Percentiles rank a stretch among this genome's conserved stretches.
Conservation (phyloP, 441 rosid species). For the Capsella rubella region DNA sequence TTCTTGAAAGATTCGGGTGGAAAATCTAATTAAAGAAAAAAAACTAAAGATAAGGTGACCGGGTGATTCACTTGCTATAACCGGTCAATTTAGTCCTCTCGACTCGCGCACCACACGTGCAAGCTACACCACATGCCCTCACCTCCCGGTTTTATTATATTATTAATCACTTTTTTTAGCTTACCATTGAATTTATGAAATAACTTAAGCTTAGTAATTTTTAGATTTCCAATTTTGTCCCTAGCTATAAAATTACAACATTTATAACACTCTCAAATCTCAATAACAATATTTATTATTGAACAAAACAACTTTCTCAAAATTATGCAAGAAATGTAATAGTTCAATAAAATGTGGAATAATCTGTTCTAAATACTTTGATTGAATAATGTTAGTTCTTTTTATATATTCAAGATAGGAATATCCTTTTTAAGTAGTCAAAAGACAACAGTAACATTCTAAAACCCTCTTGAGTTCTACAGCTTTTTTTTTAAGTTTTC, state of each 20-base stretch:
- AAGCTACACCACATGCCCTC: constrained; percentile 41
- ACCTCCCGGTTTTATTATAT: constrained; percentile 37
- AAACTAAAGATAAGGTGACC: constrained; percentile 45
- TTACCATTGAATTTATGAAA: constrained; percentile 9
- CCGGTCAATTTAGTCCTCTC: constrained; percentile 53
- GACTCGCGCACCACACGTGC: constrained; percentile 67
- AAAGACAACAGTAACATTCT: constrained; percentile 27
- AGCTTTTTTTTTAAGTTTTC: not conserved
- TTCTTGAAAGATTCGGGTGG: constrained; percentile 30
- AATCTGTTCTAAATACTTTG: not conserved
- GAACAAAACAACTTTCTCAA: no score
- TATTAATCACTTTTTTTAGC: not conserved
- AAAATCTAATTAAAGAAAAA: constrained; percentile 35
- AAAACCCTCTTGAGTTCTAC: not conserved
- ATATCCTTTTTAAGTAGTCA: constrained; percentile 14
- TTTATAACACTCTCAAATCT: no score
- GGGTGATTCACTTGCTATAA: constrained; percentile 49
- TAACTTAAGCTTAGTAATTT: constrained; percentile 4
- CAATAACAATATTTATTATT: no score
- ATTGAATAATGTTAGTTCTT: not conserved
- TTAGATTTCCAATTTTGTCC: constrained; percentile 22
- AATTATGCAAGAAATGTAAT: not conserved
- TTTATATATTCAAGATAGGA: not conserved
- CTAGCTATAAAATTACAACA: not conserved
- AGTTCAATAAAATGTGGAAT: not conserved